Conservation (phyloP, 2,329 filamentous ascomycete genomes). For the Blastomyces percursus region DNA sequence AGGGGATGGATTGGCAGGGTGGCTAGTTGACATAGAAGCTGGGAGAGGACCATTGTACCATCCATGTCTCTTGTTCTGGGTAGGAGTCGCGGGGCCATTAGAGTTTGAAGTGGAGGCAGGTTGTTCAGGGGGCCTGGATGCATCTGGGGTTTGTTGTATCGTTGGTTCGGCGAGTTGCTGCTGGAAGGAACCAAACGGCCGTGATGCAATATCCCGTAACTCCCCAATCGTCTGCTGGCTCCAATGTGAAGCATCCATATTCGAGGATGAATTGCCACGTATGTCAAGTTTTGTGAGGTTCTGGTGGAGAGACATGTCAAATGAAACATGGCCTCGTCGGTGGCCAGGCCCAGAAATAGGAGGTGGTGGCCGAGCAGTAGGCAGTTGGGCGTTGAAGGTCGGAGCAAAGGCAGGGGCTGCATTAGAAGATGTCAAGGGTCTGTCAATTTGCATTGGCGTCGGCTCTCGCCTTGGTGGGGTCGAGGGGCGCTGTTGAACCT, state of each 20-base stretch:
- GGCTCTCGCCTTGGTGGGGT: constrained; percentile 54
- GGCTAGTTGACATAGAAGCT: constrained; percentile 21
- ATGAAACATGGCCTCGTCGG: constrained; percentile 38
- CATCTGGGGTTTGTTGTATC: background rate
- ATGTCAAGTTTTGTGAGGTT: constrained; percentile 36
- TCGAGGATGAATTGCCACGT: constrained; percentile 25
- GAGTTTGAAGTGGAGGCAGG: background rate
- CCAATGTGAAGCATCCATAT: constrained; percentile 31
- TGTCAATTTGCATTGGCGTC: constrained; percentile 69
- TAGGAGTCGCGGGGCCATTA: constrained; percentile 7
- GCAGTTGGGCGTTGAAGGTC: constrained; percentile 25
- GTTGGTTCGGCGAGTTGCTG: constrained; percentile 13
- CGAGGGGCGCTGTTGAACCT: constrained; percentile 52
- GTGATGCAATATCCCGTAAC: constrained; percentile 29
- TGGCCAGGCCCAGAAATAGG: constrained; percentile 36
- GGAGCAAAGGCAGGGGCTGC: constrained; percentile 21
- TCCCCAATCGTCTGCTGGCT: constrained; percentile 36
- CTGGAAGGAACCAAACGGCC: constrained; percentile 27
- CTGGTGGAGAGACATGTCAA: constrained; percentile 38
- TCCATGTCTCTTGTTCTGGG: constrained; percentile 24
- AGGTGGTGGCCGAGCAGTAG: constrained; percentile 28
- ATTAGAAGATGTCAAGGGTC: constrained; percentile 15
- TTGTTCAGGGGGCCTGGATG: background rate
- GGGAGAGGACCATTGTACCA: constrained; percentile 26
- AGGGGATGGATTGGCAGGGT: constrained; percentile 33